These are phyloP conservation scores for Penicillium capsulatum DNA, from an alignment of 2,329 filamentous ascomycete genomes.

Conservation along the genomic window DNA sequence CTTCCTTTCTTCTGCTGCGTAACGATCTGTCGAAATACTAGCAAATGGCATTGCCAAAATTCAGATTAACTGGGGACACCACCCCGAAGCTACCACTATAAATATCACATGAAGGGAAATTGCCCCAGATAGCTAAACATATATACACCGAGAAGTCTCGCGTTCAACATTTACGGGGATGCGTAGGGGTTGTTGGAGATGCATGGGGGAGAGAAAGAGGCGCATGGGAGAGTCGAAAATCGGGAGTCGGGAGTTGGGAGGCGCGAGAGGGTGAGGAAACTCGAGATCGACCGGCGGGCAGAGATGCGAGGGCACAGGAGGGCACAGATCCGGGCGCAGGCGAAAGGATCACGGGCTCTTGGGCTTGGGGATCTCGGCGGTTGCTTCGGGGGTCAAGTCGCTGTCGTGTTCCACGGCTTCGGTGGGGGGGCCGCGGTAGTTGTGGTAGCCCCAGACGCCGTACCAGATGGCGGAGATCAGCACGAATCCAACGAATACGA, in stretches of 20 bases:
- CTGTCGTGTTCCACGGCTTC: slow-evolving; percentile 23
- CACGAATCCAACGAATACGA: slow-evolving; percentile 66
- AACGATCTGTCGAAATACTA: too few relatives aligned
- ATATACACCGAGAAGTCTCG: neutral
- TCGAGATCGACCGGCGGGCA: neutral
- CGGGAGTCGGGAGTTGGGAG: neutral
- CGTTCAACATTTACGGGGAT: too few relatives aligned
- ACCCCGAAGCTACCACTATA: too few relatives aligned
- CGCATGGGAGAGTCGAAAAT: neutral
- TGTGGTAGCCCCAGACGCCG: slow-evolving; percentile 63
- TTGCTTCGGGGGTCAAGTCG: slow-evolving; percentile 10
- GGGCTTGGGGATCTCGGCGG: slow-evolving; percentile 8
- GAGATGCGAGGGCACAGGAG: neutral
- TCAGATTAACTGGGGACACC: too few relatives aligned
- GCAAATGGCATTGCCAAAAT: too few relatives aligned
- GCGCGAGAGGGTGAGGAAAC: slow-evolving; percentile 3
- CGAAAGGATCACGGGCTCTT: slow-evolving; percentile 17
- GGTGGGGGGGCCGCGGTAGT: slow-evolving; percentile 40
- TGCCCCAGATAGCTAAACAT: neutral
- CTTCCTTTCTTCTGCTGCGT: too few relatives aligned
- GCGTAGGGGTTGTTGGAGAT: neutral
- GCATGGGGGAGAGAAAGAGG: neutral
- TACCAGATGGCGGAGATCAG: slow-evolving; percentile 63
- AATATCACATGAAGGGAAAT: neutral
- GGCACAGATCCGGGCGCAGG: neutral